Conservation (phyloP, 2,329 filamentous ascomycete genomes). For the Fusarium verticillioides region DNA sequence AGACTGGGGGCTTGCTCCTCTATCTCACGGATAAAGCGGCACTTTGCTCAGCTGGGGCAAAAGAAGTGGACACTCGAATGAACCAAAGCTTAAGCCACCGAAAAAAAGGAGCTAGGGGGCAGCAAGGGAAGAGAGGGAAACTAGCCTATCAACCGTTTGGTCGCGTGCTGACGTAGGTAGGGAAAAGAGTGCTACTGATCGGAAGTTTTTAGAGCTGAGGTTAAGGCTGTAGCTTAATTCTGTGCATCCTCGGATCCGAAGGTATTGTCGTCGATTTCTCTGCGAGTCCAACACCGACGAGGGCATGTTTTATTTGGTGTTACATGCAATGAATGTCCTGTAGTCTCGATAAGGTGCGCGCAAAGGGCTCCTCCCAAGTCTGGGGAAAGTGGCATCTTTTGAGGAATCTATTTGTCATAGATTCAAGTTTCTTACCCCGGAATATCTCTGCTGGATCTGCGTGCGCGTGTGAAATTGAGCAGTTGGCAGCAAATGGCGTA, state of each 20-base stretch:
- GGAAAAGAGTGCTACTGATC: not conserved
- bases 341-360: conserved; percentile 2
- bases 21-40: conserved; percentile 35
- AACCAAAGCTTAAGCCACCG: not conserved
- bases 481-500: conserved; percentile 6
- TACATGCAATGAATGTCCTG: not conserved
- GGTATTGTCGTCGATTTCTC: not conserved
- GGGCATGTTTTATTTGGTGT: not conserved
- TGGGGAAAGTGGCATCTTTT: conserved; percentile 24
- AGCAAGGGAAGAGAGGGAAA: not conserved
- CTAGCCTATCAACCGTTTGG: conserved; percentile 20
- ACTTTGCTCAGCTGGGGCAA: conserved; percentile 32
- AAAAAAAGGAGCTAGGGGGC: not conserved
- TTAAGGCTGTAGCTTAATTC: not conserved
- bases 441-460: conserved; percentile 17
- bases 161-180: conserved; percentile 2
- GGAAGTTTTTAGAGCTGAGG: conserved; percentile 1
- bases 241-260: not conserved
- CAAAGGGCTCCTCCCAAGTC: not conserved
- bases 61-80: conserved; percentile 7
- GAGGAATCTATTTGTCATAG: conserved; percentile 35
- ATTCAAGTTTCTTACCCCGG: conserved; percentile 24
- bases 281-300: too few species aligned
- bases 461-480: not conserved
- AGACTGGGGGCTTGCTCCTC: not conserved